phyloP scores from a whole-genome alignment of 2,329 filamentous ascomycete genomes.

The Scytalidium sp. region DNA sequence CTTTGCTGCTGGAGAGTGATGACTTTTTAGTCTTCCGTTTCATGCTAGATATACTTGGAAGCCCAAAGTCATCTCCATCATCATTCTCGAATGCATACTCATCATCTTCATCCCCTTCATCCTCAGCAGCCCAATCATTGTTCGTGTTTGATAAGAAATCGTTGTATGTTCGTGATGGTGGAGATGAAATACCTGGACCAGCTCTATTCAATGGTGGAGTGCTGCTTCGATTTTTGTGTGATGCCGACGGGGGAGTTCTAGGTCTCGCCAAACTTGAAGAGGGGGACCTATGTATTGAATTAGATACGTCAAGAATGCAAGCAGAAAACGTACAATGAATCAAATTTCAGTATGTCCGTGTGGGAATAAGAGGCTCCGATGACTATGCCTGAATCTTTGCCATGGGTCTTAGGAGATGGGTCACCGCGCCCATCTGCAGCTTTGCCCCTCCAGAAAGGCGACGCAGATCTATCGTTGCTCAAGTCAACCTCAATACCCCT shows the following conservation, averaged over 20 bases:
- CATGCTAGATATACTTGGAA: constrained; percentile 91
- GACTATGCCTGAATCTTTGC: constrained; percentile 67
- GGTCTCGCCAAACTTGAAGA: constrained; percentile 63
- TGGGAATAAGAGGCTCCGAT: constrained; percentile 96
- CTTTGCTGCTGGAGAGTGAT: constrained; percentile 8
- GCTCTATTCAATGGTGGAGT: constrained; percentile 53
- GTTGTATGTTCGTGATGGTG: constrained; percentile 71
- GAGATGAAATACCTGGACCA: constrained; percentile 52
- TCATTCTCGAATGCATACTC: constrained; percentile 77
- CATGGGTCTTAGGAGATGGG: constrained; percentile 48
- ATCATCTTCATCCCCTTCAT: constrained; percentile 65
- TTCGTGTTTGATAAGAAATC: constrained; percentile 79
- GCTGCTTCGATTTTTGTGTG: constrained; percentile 50
- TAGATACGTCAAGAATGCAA: constrained; percentile 4
- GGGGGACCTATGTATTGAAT: constrained; percentile 46
- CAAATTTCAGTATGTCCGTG: constrained; percentile 88
- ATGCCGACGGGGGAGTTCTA: constrained; percentile 69
- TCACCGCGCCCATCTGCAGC: constrained; percentile 54
- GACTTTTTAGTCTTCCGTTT: constrained; percentile 62
- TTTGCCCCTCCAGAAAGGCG: constrained; percentile 80
- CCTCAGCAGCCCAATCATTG: constrained; percentile 76
- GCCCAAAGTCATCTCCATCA: constrained; percentile 90
- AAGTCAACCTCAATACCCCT: constrained; percentile 14
- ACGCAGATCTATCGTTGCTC: constrained; percentile 63
- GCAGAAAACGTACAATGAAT: constrained; percentile 62